Evolutionary conservation across 108 stramenopile genomes (phyloP).

Genomic region (Skeletonema marinoi): DNA sequence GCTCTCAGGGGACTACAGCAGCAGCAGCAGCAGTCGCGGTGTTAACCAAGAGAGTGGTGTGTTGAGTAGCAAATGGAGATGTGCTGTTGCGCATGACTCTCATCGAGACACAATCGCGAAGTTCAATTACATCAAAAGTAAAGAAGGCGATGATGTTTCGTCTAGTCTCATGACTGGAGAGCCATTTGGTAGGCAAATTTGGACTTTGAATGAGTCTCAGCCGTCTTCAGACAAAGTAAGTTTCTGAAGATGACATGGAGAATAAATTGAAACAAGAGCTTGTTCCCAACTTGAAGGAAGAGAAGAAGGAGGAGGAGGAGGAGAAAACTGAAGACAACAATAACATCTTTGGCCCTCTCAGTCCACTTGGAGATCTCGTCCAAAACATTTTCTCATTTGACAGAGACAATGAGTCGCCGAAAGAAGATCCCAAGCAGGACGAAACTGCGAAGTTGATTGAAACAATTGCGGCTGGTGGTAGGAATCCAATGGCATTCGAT

Average conservation of each 20-base stretch:
- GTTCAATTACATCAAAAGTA: constrained; percentile 13
- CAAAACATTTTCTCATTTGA: constrained; percentile 10
- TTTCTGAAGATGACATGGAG: constrained; percentile 33
- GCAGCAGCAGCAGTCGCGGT: neutral
- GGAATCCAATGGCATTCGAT: constrained; percentile 60
- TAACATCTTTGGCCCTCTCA: constrained; percentile 17
- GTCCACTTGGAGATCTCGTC: constrained; percentile 4
- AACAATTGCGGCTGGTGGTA: constrained; percentile 67
- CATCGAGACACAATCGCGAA: constrained; percentile 57
- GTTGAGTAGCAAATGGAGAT: constrained; percentile 55
- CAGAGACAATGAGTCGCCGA: neutral
- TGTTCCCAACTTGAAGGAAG: neutral
- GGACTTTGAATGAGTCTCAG: constrained; percentile 49
- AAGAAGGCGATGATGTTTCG: constrained; percentile 3
- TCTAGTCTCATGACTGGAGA: constrained; percentile 66
- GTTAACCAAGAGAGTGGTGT: no score
- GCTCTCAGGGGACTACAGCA: constrained; percentile 3
- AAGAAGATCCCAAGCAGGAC: neutral
- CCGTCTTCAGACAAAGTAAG: neutral
- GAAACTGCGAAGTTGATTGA: constrained; percentile 33
- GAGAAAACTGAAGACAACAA: neutral
- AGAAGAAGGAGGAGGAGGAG: neutral
- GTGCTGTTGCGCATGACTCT: constrained; percentile 71
- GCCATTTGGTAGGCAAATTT: constrained; percentile 78
- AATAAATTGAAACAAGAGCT: constrained; percentile 20